Percentiles rank a stretch among this genome's conserved stretches.
Evolutionary conservation across 306 rosid genomes (phyloP).

Genomic region (Glycine soja): DNA sequence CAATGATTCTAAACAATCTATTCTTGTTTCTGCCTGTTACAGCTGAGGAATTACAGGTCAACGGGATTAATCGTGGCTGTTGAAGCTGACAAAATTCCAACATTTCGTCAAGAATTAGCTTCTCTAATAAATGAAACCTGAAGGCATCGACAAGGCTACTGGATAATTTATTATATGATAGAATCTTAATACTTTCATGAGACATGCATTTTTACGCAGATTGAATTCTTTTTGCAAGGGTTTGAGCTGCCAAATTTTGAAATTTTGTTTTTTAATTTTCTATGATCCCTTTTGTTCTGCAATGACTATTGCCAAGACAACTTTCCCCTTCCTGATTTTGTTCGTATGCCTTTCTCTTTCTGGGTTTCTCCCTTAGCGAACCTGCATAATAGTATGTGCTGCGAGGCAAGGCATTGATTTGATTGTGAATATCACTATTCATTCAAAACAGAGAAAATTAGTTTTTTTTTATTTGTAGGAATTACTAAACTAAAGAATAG

Average conservation of each 20-base stretch:
- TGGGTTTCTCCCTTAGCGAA: too few species aligned
- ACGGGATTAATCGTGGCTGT: slow-evolving; percentile 75
- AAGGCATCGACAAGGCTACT: slow-evolving; percentile 1
- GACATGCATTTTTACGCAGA: not conserved
- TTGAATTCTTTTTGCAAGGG: not conserved
- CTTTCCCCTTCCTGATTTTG: too few species aligned
- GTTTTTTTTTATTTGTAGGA: too few species aligned
- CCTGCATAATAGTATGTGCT: too few species aligned
- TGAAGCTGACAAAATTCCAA: slow-evolving; percentile 60
- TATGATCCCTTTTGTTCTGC: not conserved
- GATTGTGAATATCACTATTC: too few species aligned
- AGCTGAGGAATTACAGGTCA: slow-evolving; percentile 65
- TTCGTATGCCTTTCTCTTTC: too few species aligned
- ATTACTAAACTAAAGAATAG: too few species aligned
- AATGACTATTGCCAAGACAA: slow-evolving; percentile 5
- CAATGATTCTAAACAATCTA: slow-evolving; percentile 42
- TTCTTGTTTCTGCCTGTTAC: slow-evolving; percentile 38
- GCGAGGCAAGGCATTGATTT: too few species aligned
- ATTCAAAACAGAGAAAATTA: too few species aligned
- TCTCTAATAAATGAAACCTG: slow-evolving; percentile 58
- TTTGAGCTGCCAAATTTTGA: slow-evolving; percentile 43
- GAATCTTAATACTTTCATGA: not conserved
- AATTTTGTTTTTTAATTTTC: not conserved
- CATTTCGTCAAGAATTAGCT: slow-evolving; percentile 67
- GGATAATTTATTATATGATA: not conserved